Percentiles rank a stretch among this genome's conserved stretches.
Conservation (phyloP, 75 land plant genomes). For the Chamaecyparis obtusa region DNA sequence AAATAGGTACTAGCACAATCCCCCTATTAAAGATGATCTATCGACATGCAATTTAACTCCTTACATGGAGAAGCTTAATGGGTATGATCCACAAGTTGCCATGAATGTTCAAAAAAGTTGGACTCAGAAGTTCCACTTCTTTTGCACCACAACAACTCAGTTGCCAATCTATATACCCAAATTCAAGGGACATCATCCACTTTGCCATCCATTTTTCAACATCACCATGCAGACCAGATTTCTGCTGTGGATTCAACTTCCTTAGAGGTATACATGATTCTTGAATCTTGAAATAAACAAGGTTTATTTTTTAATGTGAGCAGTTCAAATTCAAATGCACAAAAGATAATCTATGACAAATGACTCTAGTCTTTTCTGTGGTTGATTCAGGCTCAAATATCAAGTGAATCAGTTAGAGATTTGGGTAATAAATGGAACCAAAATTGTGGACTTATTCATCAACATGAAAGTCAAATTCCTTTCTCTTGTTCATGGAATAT, state of each 20-base stretch:
- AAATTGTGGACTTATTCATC: conserved; percentile 8
- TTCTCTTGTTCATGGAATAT: background rate
- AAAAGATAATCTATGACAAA: background rate
- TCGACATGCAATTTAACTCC: too few relatives aligned
- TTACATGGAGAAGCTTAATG: background rate
- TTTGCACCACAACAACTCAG: background rate
- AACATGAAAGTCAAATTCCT: background rate
- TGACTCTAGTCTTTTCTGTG: background rate
- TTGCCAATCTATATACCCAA: background rate
- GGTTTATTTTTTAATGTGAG: too few relatives aligned
- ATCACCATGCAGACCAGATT: conserved; percentile 28
- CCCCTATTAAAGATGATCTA: too few relatives aligned
- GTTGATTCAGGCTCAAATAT: background rate
- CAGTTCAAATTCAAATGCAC: background rate
- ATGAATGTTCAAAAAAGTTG: conserved; percentile 53
- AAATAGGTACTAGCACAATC: too few relatives aligned
- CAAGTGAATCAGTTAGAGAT: conserved; percentile 18
- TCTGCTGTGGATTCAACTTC: background rate
- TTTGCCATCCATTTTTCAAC: conserved; percentile 54
- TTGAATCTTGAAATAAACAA: too few relatives aligned
- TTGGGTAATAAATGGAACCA: conserved; percentile 52
- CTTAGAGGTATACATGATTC: background rate
- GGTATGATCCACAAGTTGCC: conserved; percentile 30
- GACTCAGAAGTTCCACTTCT: conserved; percentile 36
- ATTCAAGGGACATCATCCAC: conserved; percentile 4